Percentiles rank a stretch among this genome's conserved stretches.
These are phyloP conservation scores for Zhuliangozyma blackwelliae DNA, from an alignment of 1,139 yeast genomes.

Conservation along the genomic window DNA sequence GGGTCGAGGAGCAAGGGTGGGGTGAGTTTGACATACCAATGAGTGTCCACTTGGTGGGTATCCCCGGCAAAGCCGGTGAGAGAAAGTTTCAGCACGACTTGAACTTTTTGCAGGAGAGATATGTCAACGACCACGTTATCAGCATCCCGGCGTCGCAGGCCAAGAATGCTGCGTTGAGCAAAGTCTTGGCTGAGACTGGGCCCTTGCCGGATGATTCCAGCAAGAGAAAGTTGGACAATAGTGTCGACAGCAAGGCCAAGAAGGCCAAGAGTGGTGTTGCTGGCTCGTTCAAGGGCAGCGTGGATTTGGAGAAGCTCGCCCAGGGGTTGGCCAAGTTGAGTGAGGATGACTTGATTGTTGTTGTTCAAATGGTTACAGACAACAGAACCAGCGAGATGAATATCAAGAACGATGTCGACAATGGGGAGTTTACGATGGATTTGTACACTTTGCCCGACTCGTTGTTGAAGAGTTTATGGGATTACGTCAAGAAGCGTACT, in stretches of 20 bases:
- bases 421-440: conserved; percentile 97
- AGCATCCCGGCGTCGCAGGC: conserved; percentile 59
- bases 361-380: conserved; percentile 97
- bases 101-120: conserved; percentile 75
- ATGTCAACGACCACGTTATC: conserved; percentile 72
- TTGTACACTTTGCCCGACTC: conserved; percentile 91
- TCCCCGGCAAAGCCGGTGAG: conserved; percentile 80
- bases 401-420: conserved; percentile 91
- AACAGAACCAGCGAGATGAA: conserved; percentile 95
- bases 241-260: conserved; percentile 46
- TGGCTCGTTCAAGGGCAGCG: conserved; percentile 60
- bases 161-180: conserved; percentile 64
- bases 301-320: conserved; percentile 88
- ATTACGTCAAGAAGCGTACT: conserved; percentile 73
- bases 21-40: conserved; percentile 94
- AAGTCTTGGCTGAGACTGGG: conserved; percentile 76
- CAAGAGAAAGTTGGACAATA: conserved; percentile 10
- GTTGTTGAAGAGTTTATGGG: conserved; percentile 89
- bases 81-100: conserved; percentile 83
- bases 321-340: conserved; percentile 81
- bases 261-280: conserved; percentile 52
- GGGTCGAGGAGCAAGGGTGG: conserved; percentile 94
- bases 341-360: conserved; percentile 91
- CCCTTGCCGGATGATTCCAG: conserved; percentile 55
- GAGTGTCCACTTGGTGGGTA: conserved; percentile 61